Evolutionary conservation across 805 yeast genomes (phyloP).

Genomic region (Spathaspora sp.): DNA sequence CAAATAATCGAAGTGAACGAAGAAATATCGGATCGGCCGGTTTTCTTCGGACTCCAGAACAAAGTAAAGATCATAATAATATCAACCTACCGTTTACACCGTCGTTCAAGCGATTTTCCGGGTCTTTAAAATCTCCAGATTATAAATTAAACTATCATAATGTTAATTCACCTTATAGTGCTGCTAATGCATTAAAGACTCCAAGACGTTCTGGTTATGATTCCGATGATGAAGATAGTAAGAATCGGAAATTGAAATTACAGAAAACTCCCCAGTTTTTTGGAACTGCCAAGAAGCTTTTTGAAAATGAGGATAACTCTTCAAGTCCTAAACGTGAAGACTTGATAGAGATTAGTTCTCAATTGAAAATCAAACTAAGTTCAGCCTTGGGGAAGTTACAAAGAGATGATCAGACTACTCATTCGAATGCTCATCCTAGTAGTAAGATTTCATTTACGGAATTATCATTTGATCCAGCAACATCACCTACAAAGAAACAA

Average conservation of each 20-base stretch:
- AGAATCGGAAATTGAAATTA: slow-evolving; percentile 20
- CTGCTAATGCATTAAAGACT: slow-evolving; percentile 24
- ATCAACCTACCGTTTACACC: slow-evolving; percentile 33
- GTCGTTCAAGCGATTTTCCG: slow-evolving; percentile 32
- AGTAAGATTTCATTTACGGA: slow-evolving; percentile 29
- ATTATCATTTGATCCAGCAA: slow-evolving; percentile 19
- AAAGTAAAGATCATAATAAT: slow-evolving; percentile 10
- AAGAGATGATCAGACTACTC: slow-evolving; percentile 14
- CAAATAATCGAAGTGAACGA: not conserved
- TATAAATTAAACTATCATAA: slow-evolving; percentile 21
- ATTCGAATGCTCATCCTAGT: slow-evolving; percentile 9
- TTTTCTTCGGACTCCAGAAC: slow-evolving; percentile 35
- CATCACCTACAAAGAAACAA: slow-evolving; percentile 24
- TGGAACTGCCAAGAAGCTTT: slow-evolving; percentile 35
- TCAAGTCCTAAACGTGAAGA: slow-evolving; percentile 24
- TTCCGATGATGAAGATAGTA: slow-evolving; percentile 18
- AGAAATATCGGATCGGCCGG: slow-evolving; percentile 16
- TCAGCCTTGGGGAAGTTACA: slow-evolving; percentile 40
- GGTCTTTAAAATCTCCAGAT: slow-evolving; percentile 32
- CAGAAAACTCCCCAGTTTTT: slow-evolving; percentile 39
- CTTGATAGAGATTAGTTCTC: slow-evolving; percentile 35
- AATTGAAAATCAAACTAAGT: slow-evolving; percentile 32
- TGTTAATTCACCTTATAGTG: slow-evolving; percentile 25
- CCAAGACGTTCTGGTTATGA: slow-evolving; percentile 30
- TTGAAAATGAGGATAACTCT: slow-evolving; percentile 22